These are phyloP conservation scores for Annulohypoxylon truncatum DNA, from an alignment of 2,329 filamentous ascomycete species.

Conservation along the genomic window DNA sequence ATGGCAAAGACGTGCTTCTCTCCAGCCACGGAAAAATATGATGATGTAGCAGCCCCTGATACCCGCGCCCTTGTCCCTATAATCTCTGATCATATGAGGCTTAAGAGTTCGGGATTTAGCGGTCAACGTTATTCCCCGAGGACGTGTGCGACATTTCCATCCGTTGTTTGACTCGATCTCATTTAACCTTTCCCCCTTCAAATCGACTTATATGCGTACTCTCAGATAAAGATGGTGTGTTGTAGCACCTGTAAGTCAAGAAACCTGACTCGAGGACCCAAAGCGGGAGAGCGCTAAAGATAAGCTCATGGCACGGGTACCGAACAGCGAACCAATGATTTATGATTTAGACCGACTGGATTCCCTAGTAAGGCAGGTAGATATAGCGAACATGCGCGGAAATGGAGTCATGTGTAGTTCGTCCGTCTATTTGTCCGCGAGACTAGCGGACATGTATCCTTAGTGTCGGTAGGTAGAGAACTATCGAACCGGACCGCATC, in stretches of 20 bases:
- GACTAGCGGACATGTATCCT: constrained; percentile 20
- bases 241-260: constrained; percentile 26
- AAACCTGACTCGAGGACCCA: constrained; percentile 14
- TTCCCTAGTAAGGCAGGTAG: constrained; percentile 30
- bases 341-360: constrained; percentile 4
- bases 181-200: neutral
- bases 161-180: neutral
- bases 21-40: neutral
- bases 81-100: constrained; percentile 10
- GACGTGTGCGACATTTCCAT: neutral
- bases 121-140: neutral
- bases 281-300: constrained; percentile 12
- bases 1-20: neutral
- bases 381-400: neutral
- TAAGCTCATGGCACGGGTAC: constrained; percentile 13
- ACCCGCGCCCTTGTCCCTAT: neutral
- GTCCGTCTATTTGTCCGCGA: constrained; percentile 17
- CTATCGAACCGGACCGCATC: constrained; percentile 11
- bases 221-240: constrained; percentile 10
- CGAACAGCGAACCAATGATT: constrained; percentile 13
- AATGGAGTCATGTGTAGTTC: constrained; percentile 19
- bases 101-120: constrained; percentile 1
- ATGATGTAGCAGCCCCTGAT: constrained; percentile 2
- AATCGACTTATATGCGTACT: neutral
- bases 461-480: constrained; percentile 14